Conservation (phyloP, 2,329 filamentous ascomycete species). For the Fusarium musae region DNA sequence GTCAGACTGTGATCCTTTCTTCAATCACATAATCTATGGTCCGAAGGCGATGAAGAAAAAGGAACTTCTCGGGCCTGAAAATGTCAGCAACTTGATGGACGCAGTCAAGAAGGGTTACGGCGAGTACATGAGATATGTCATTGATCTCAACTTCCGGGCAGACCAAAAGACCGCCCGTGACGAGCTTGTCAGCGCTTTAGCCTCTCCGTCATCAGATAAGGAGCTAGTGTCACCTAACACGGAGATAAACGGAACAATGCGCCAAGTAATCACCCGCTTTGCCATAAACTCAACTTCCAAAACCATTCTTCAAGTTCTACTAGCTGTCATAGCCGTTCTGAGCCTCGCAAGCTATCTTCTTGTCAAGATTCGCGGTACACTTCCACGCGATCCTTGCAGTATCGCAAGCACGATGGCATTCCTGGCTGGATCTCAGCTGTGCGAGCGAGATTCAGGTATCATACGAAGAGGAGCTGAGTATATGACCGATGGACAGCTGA, state of each 20-base stretch:
- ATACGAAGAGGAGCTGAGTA: not conserved
- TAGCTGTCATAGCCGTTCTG: accelerated
- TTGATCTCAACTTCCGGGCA: not conserved
- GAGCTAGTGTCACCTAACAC: not conserved
- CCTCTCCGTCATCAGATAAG: not conserved
- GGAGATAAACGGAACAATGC: not conserved
- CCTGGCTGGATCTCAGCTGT: not conserved
- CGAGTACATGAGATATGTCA: not conserved
- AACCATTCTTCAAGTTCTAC: not conserved
- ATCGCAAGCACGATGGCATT: not conserved
- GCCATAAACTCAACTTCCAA: not conserved
- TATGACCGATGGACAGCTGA: not conserved
- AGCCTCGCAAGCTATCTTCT: not conserved
- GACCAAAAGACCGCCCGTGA: not conserved
- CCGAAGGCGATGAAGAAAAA: not conserved
- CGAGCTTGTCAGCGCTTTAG: not conserved
- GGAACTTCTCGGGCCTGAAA: not conserved
- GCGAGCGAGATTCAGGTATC: accelerated
- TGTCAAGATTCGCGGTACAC: not conserved
- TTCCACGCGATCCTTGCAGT: not conserved
- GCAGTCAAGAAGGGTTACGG: not conserved
- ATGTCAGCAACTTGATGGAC: not conserved
- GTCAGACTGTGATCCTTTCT: not conserved
- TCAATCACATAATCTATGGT: not conserved
- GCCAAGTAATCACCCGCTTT: not conserved